These are phyloP conservation scores for Debaryomyces psychrophilus DNA, from an alignment of 1,139 yeast genomes.

Conservation along the genomic window DNA sequence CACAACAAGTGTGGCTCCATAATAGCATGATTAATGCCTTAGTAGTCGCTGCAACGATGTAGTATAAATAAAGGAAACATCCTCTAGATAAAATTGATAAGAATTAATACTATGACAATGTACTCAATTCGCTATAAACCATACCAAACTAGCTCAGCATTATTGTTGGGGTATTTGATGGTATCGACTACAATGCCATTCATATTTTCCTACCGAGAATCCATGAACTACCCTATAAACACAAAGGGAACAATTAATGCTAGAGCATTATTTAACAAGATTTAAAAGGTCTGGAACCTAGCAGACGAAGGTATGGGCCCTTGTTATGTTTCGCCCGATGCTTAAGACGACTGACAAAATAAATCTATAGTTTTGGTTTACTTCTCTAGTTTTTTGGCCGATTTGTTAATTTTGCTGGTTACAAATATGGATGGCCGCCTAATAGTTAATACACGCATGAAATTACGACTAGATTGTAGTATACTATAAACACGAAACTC, in stretches of 20 bases:
- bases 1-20: conserved; percentile 7
- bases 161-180: conserved; percentile 45
- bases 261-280: conserved; percentile 44
- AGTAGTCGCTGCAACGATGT: background rate
- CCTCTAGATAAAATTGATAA: background rate
- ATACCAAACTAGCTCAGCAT: conserved; percentile 27
- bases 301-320: background rate
- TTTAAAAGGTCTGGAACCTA: conserved; percentile 20
- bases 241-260: conserved; percentile 42
- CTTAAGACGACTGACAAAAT: background rate
- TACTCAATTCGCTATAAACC: conserved; percentile 20
- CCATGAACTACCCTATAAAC: conserved; percentile 21
- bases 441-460: conserved; percentile 5
- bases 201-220: conserved; percentile 45
- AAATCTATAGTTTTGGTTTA: background rate
- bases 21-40: background rate
- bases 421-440: background rate
- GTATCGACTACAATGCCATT: conserved; percentile 48
- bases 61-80: background rate
- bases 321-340: background rate
- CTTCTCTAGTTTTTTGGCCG: background rate
- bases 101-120: conserved; percentile 11
- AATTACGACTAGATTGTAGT: conserved; percentile 3
- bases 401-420: background rate
- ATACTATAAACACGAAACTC: conserved; percentile 1